phyloP scores from a whole-genome alignment of 768 basidiomycete species.

The Cyclocybe cylindracea region DNA sequence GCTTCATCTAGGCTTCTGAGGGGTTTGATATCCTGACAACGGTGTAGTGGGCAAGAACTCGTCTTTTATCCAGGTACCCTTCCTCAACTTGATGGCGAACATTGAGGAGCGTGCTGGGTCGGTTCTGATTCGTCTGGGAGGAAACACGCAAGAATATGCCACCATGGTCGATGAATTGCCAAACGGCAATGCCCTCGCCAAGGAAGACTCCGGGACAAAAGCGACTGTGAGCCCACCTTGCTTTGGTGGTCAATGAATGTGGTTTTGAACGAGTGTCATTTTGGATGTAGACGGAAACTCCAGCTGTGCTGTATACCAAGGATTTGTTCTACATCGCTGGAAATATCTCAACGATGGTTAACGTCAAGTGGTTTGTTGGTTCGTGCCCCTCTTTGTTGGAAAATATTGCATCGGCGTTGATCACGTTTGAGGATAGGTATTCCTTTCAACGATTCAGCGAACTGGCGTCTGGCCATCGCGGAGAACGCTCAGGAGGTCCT shows the following conservation, averaged over 20 bases:
- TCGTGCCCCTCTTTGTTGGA: background rate
- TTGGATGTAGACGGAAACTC: conserved; percentile 54
- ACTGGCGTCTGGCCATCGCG: conserved; percentile 53
- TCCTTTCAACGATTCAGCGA: conserved; percentile 65
- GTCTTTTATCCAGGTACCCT: conserved; percentile 57
- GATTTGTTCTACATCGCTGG: conserved; percentile 67
- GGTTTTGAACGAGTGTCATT: background rate
- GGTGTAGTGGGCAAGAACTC: conserved; percentile 52
- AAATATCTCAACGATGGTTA: conserved; percentile 57
- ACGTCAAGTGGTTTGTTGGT: conserved; percentile 66
- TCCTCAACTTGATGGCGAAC: conserved; percentile 79
- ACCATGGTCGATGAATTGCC: conserved; percentile 48
- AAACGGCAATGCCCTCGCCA: conserved; percentile 33
- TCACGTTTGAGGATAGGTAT: conserved; percentile 27
- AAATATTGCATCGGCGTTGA: background rate
- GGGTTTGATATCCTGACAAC: background rate
- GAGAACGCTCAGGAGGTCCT: conserved; percentile 62
- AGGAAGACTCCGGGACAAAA: conserved; percentile 21
- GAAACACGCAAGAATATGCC: conserved; percentile 77
- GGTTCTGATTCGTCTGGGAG: conserved; percentile 69
- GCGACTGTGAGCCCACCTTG: conserved; percentile 13
- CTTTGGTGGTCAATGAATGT: background rate
- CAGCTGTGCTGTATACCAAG: conserved; percentile 59
- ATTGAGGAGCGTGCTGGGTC: conserved; percentile 61
- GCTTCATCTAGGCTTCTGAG: background rate